phyloP scores from a whole-genome alignment of 192 early-diverging fungal genomes.

The Powellomyces hirtus region DNA sequence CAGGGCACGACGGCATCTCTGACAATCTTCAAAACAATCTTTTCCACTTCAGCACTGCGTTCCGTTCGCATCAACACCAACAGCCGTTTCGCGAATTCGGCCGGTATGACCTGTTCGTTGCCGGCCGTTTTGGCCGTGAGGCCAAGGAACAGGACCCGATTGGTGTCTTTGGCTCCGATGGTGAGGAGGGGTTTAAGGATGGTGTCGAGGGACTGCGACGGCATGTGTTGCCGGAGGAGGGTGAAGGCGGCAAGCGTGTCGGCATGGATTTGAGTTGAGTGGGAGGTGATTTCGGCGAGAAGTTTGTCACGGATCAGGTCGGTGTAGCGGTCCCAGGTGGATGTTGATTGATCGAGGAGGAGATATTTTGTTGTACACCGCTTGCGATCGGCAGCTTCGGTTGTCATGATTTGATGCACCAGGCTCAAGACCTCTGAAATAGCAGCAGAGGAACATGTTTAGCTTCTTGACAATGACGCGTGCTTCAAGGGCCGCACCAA shows the following conservation, averaged over 20 bases:
- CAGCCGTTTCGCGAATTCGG: neutral
- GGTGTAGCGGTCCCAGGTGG: constrained; percentile 1
- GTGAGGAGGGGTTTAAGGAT: constrained; percentile 29
- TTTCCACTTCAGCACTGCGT: neutral
- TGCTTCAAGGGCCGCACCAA: too few species aligned
- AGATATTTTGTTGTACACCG: too few species aligned
- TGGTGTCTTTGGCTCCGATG: neutral
- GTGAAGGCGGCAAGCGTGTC: constrained; percentile 17
- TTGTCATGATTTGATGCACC: too few species aligned
- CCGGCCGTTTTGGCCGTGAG: neutral
- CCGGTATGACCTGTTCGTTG: neutral
- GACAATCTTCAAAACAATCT: neutral
- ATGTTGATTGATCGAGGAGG: too few species aligned
- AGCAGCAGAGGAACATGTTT: too few species aligned
- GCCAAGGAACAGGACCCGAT: constrained; percentile 9
- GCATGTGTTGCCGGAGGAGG: constrained; percentile 17
- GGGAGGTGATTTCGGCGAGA: constrained; percentile 3
- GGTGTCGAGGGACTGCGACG: constrained; percentile 23
- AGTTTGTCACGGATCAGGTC: constrained; percentile 10
- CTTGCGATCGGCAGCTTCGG: too few species aligned
- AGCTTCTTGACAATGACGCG: too few species aligned
- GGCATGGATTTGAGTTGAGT: too few species aligned
- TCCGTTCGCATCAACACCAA: neutral
- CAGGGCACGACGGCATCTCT: neutral
- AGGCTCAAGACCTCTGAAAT: too few species aligned